These are phyloP conservation scores for Pugionium dolabratum DNA, from an alignment of 345 rosid species.

Conservation along the genomic window DNA sequence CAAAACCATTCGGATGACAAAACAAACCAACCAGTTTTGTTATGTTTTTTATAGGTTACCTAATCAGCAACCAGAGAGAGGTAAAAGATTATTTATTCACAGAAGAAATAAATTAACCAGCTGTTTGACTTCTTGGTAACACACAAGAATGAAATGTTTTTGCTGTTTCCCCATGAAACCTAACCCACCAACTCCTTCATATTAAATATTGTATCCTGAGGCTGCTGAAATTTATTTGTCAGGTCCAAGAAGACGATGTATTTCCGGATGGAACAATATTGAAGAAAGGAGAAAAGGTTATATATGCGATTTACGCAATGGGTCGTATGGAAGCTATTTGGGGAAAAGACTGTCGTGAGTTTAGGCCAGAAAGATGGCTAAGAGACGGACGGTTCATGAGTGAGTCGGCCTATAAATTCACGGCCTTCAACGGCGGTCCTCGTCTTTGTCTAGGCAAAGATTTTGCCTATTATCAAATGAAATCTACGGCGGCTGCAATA, in stretches of 20 bases:
- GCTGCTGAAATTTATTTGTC: background rate
- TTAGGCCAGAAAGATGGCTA: conserved; percentile 91
- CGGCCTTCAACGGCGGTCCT: conserved; percentile 96
- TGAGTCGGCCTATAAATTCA: conserved; percentile 87
- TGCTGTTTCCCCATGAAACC: conserved; percentile 26
- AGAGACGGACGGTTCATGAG: conserved; percentile 74
- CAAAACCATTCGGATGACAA: background rate
- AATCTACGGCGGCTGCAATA: conserved; percentile 70
- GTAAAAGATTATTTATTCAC: background rate
- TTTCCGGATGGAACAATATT: conserved; percentile 88
- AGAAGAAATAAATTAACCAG: conserved; percentile 3
- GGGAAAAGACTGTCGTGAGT: conserved; percentile 84
- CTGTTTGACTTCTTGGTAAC: conserved; percentile 31
- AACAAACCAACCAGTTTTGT: background rate
- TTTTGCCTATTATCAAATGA: conserved; percentile 95
- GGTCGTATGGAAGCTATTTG: conserved; percentile 92
- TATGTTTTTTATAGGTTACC: conserved; percentile 37
- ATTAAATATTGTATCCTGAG: background rate
- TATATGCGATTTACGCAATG: conserved; percentile 90
- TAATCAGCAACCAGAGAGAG: conserved; percentile 31
- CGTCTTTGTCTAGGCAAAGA: conserved; percentile 91
- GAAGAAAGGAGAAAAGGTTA: conserved; percentile 82
- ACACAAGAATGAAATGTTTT: conserved; percentile 29
- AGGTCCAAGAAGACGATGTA: conserved; percentile 78
- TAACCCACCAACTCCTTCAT: conserved; percentile 19